Evolutionary conservation across 1,139 yeast species (phyloP).

Genomic region (Pichia sp.): DNA sequence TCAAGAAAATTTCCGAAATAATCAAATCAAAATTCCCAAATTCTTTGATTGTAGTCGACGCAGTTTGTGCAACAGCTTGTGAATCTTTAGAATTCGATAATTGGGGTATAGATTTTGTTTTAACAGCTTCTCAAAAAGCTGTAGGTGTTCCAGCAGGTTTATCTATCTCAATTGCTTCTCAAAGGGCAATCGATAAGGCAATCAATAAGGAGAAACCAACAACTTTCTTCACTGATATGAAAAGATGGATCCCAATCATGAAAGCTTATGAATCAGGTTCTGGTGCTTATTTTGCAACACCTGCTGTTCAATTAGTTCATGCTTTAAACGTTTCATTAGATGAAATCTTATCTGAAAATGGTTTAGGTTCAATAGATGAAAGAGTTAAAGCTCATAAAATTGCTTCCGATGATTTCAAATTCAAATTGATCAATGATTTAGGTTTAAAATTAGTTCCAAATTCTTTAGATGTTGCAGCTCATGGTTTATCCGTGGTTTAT

Average conservation of each 20-base stretch:
- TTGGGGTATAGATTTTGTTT: conserved; percentile 85
- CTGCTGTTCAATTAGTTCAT: conserved; percentile 80
- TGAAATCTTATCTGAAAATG: conserved; percentile 49
- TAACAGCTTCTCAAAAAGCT: conserved; percentile 94
- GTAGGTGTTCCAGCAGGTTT: conserved; percentile 93
- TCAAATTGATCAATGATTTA: conserved; percentile 36
- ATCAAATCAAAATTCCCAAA: conserved; percentile 67
- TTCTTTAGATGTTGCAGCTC: conserved; percentile 60
- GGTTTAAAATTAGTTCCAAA: conserved; percentile 66
- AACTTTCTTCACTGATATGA: conserved; percentile 62
- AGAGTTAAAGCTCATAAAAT: conserved; percentile 59
- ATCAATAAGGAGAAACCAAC: conserved; percentile 49
- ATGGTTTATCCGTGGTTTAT: conserved; percentile 82
- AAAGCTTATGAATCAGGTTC: conserved; percentile 75
- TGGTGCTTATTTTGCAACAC: conserved; percentile 90
- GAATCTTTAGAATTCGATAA: conserved; percentile 79
- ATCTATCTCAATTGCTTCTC: conserved; percentile 68
- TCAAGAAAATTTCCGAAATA: conserved; percentile 52
- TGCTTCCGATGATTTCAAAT: conserved; percentile 62
- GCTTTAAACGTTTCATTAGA: conserved; percentile 73
- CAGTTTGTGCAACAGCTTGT: conserved; percentile 89
- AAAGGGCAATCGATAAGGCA: conserved; percentile 63
- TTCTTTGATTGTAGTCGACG: conserved; percentile 80
- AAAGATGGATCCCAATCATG: conserved; percentile 88
- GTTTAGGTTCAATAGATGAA: conserved; percentile 43